Base-by-base conservation (phyloP, 495 filamentous ascomycete genomes). In the Pseudomonodictys pantanalensis region DNA sequence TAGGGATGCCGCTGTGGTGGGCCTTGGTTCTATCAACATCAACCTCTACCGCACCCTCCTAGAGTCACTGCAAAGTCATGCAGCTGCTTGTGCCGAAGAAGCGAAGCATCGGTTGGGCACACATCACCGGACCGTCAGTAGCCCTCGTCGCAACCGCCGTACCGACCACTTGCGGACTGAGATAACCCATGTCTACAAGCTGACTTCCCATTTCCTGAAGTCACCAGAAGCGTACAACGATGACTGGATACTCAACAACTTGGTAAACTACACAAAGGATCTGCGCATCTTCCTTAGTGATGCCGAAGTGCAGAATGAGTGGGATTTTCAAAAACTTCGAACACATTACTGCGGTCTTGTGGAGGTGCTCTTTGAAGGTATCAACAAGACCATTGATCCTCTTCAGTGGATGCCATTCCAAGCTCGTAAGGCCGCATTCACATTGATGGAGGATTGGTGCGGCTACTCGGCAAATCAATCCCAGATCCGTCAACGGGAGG, bases 401-500 rank as follows among this genome's bases (percentile, higher is more conserved):
- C 85, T 88, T 1, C 81, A 89, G 20, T 97, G 91, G 90, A 92
- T 98, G 78, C 89, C 95, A 0, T 98, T 98, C 61, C 93, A 97
- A 69, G 87, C 91, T 0, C 79, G 93, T 23, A 92, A 96, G 67
- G 96, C 93, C 9, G 84, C 91, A 5, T 98, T 97, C 68, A 86
- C 92, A 4, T 73, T 97, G 29, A 97, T 98, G 91, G 92, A 97
- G 70, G 92, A 97, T 54, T 98, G 93, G 93, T 97, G 95, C 74
- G 93, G 95, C 0, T 95, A 93, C 71, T 95, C 93, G 0, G 90
- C 93, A 5, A 96, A 97, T 70, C 91, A 92, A 67, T 73, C 76
- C 29, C 87, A 91, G 56, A 89, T 95, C 32, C 82, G 84, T 15
- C 83, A 88, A 56, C 79, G 91, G 52, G 93, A 97, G 77, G 88